Evolutionary conservation across 1,284 basidiomycete genomes (phyloP).

Genomic region (Fomitopsis schrenkii): DNA sequence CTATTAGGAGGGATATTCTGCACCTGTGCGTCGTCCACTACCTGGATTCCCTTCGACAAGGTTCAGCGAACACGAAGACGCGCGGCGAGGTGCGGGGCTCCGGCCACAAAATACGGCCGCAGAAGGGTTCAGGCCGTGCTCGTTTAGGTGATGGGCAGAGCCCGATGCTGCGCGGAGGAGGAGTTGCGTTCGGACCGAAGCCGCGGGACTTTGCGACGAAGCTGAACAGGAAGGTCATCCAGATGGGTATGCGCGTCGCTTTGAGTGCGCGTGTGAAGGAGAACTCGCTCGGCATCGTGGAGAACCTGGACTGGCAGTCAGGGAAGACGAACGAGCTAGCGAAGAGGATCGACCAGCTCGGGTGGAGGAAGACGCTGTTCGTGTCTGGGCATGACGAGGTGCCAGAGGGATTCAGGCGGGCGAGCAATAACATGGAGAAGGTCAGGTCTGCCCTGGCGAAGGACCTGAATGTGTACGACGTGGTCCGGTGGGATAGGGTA

Average conservation of each 20-base stretch:
- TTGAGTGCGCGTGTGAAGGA: slow-evolving; percentile 80
- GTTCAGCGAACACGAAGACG: slow-evolving; percentile 89
- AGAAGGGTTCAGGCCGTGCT: slow-evolving; percentile 91
- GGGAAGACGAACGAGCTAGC: slow-evolving; percentile 63
- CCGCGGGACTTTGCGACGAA: slow-evolving; percentile 90
- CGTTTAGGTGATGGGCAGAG: slow-evolving; percentile 87
- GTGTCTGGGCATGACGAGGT: slow-evolving; percentile 60
- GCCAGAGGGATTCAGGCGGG: slow-evolving; percentile 50
- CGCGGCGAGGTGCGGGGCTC: slow-evolving; percentile 89
- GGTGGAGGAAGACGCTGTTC: slow-evolving; percentile 68
- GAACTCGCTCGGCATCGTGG: slow-evolving; percentile 71
- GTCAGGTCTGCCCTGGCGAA: slow-evolving; percentile 59
- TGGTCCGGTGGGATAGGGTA: slow-evolving; percentile 72
- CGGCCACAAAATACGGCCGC: slow-evolving; percentile 82
- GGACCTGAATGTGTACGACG: slow-evolving; percentile 73
- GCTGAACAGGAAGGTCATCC: slow-evolving; percentile 84
- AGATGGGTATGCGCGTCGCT: slow-evolving; percentile 91
- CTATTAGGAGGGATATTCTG: slow-evolving; percentile 87
- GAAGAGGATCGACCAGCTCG: slow-evolving; percentile 53
- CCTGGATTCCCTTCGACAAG: slow-evolving; percentile 84
- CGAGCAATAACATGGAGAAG: slow-evolving; percentile 61
- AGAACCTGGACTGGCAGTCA: slow-evolving; percentile 66
- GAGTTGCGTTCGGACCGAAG: slow-evolving; percentile 86
- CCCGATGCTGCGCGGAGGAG: slow-evolving; percentile 91
- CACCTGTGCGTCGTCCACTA: slow-evolving; percentile 92